Conservation (phyloP, 1,139 yeast genomes). For the Suhomyces terraborum region DNA sequence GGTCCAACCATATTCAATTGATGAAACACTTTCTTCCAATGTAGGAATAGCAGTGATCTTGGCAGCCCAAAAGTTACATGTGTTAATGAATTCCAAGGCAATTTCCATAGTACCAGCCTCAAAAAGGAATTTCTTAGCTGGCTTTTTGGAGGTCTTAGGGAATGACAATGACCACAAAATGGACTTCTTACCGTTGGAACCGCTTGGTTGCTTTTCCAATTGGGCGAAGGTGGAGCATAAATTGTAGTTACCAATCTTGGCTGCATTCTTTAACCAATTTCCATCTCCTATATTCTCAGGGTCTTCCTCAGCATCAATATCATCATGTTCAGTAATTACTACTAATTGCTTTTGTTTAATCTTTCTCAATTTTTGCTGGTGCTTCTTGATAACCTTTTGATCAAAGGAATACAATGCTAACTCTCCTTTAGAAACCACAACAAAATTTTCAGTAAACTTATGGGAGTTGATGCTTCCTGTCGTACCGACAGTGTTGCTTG, state of each 20-base stretch:
- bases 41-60: constrained; percentile 80
- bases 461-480: constrained; percentile 17
- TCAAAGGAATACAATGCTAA: constrained; percentile 56
- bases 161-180: constrained; percentile 41
- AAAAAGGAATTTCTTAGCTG: constrained; percentile 44
- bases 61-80: constrained; percentile 91
- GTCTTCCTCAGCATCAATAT: constrained; percentile 21
- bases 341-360: constrained; percentile 27
- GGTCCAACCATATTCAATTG: constrained; percentile 84
- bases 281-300: constrained; percentile 58
- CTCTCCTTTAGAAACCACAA: constrained; percentile 61
- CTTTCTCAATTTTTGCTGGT: constrained; percentile 37
- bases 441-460: constrained; percentile 52
- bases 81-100: constrained; percentile 70
- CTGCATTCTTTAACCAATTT: constrained; percentile 62
- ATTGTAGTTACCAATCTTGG: constrained; percentile 49
- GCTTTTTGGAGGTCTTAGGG: constrained; percentile 38
- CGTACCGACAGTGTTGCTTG: constrained; percentile 13
- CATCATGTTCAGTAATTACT: constrained; percentile 18
- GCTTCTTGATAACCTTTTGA: constrained; percentile 46
- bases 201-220: constrained; percentile 29
- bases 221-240: constrained; percentile 53
- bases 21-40: constrained; percentile 60
- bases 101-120: constrained; percentile 68
- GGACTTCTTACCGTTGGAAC: constrained; percentile 18